Percentiles rank a stretch among this genome's conserved stretches.
Conservation (phyloP, 2,329 filamentous ascomycete species). For the Corniculantispora saksenae region DNA sequence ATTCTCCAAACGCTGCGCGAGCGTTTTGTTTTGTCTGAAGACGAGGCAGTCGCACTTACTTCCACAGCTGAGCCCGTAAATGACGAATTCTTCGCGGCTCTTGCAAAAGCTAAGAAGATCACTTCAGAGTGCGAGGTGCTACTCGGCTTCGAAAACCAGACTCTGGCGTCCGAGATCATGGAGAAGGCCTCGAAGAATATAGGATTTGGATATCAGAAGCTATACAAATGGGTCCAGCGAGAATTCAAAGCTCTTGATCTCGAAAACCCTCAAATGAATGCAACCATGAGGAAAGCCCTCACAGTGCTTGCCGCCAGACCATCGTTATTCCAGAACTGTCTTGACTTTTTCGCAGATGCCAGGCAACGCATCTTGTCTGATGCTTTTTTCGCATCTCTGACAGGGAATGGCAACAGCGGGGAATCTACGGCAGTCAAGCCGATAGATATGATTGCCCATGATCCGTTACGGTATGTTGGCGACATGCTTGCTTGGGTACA, state of each 20-base stretch:
- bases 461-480: slow-evolving; percentile 86
- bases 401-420: slow-evolving; percentile 64
- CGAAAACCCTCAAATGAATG: slow-evolving; percentile 89
- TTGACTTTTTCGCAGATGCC: slow-evolving; percentile 90
- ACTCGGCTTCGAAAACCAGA: slow-evolving; percentile 86
- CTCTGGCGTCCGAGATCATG: slow-evolving; percentile 84
- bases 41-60: slow-evolving; percentile 75
- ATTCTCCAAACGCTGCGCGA: slow-evolving; percentile 74
- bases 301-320: slow-evolving; percentile 87
- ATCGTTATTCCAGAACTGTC: slow-evolving; percentile 86
- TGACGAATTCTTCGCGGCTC: slow-evolving; percentile 76
- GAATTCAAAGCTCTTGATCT: slow-evolving; percentile 91
- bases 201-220: slow-evolving; percentile 88
- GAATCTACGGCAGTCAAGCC: slow-evolving; percentile 71
- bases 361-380: slow-evolving; percentile 85
- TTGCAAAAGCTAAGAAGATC: slow-evolving; percentile 82
- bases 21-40: slow-evolving; percentile 83
- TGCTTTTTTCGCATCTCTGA: slow-evolving; percentile 84
- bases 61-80: slow-evolving; percentile 80
- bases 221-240: slow-evolving; percentile 92
- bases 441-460: slow-evolving; percentile 91
- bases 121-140: slow-evolving; percentile 86
- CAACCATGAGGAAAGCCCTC: slow-evolving; percentile 78
- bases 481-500: slow-evolving; percentile 99
- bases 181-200: slow-evolving; percentile 85